Evolutionary conservation across 2,329 filamentous ascomycete species (phyloP), one percentile per base, ranked within the genome.

Genomic region (Cladosporium austrohemisphaericum): DNA sequence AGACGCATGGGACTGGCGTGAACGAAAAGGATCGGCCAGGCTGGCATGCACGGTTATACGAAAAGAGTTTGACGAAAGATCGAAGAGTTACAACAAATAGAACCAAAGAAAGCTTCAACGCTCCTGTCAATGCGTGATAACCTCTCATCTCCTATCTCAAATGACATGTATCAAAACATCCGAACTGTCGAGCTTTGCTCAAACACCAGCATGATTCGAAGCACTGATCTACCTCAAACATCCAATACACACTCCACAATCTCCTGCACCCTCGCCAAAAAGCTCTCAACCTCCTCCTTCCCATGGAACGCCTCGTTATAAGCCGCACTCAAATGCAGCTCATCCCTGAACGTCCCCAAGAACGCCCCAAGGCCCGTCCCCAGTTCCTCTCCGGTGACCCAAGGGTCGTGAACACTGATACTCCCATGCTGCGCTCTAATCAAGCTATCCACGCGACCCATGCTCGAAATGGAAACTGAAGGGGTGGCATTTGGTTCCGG

Each of bases 331-430:
- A 46, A 36, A 10, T 25, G 22, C 31, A 46, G 14, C 43, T 46
- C 43, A 16, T 32, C 43, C 22, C 32, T 25, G 11, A 46, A 46
- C 14, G 43, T 46, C 10, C 43, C 43, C 23, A 46, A n/a, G 18
- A 46, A 46, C 13, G 32, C 43, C 7, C 43, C 43, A 1, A 46
- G 23, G 7, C 43, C 43, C 9, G 31, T 46, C 11, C 43, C 43
- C 7, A 46, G 16, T 16, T 46, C 43, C 23, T 46, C 43, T 13
- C 43, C 43, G 11, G 43, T 46, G n/a, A 46, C 43, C 43, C 43
- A 46, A 7, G 43, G 43, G 28, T 46, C 32, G 4, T 36, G 23
- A 14, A 37, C 32, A 3, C 16, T 13, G n/a, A 46, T 8, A 23
- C 8, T 14, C 23, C 43, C 43, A 7, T 28, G 20, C 22, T 28